A percentile compares a stretch with the other conserved stretches of the same genome.
Evolutionary conservation across 2,329 filamentous ascomycete genomes (phyloP).

Genomic region (Moelleriella libera): DNA sequence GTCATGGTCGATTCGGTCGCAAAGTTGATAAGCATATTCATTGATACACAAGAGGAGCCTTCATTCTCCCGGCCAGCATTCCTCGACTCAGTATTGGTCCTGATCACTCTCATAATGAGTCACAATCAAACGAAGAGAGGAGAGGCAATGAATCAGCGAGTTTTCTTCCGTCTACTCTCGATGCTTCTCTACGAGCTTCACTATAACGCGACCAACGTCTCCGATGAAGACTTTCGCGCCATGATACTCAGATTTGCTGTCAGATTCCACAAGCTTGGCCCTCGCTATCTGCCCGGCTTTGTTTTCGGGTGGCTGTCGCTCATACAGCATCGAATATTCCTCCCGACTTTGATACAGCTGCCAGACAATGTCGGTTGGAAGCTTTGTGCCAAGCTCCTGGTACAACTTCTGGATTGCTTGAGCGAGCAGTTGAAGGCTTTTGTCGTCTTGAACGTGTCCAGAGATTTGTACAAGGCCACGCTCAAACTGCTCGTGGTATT

Average conservation of each 20-base stretch:
- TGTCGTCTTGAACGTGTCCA: slow-evolving; percentile 53
- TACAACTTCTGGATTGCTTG: slow-evolving; percentile 57
- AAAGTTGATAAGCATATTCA: slow-evolving; percentile 63
- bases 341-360: slow-evolving; percentile 61
- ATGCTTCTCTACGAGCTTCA: slow-evolving; percentile 65
- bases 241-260: slow-evolving; percentile 60
- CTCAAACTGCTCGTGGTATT: slow-evolving; percentile 73
- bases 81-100: slow-evolving; percentile 61
- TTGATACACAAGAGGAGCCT: slow-evolving; percentile 55
- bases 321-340: slow-evolving; percentile 71
- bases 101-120: slow-evolving; percentile 71
- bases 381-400: slow-evolving; percentile 58
- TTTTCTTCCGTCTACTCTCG: slow-evolving; percentile 85
- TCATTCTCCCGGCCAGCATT: slow-evolving; percentile 53
- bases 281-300: slow-evolving; percentile 67
- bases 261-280: slow-evolving; percentile 60
- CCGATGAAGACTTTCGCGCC: slow-evolving; percentile 48
- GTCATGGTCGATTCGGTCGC: slow-evolving; percentile 65
- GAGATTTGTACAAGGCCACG: slow-evolving; percentile 73
- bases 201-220: slow-evolving; percentile 39
- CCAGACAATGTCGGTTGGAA: slow-evolving; percentile 61
- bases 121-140: slow-evolving; percentile 71
- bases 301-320: slow-evolving; percentile 74
- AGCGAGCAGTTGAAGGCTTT: slow-evolving; percentile 67
- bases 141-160: slow-evolving; percentile 72